These are phyloP conservation scores for Penicillium sp. DNA, from an alignment of 2,329 filamentous ascomycete species.

Conservation along the genomic window DNA sequence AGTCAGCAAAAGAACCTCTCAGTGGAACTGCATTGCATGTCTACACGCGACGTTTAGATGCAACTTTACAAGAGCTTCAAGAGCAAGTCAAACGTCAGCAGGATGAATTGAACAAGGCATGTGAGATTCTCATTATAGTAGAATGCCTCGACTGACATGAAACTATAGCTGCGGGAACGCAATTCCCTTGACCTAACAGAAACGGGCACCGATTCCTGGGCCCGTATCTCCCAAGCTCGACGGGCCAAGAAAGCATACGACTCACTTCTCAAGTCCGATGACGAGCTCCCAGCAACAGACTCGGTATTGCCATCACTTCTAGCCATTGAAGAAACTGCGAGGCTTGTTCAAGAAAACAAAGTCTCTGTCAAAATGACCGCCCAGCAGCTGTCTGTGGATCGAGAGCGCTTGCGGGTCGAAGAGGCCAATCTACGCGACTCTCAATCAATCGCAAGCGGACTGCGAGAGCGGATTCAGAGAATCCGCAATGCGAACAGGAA, in stretches of 20 bases:
- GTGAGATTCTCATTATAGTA: not conserved
- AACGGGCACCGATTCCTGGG: constrained; percentile 27
- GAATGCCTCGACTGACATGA: constrained; percentile 13
- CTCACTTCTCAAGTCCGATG: constrained; percentile 58
- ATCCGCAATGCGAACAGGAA: constrained; percentile 58
- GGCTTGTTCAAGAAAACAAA: constrained; percentile 63
- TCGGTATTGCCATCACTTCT: constrained; percentile 70
- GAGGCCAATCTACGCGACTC: constrained; percentile 49
- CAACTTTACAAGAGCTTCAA: constrained; percentile 66
- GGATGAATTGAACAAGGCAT: constrained; percentile 46
- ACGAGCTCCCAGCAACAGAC: constrained; percentile 63
- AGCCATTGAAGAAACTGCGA: constrained; percentile 65
- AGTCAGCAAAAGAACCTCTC: constrained; percentile 29
- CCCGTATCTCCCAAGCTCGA: constrained; percentile 47
- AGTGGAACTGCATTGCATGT: constrained; percentile 29
- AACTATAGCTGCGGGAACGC: constrained; percentile 32
- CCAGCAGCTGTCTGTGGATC: constrained; percentile 39
- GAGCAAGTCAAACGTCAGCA: constrained; percentile 49
- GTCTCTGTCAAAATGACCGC: constrained; percentile 52
- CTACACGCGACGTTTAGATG: constrained; percentile 52
- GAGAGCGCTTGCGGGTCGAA: constrained; percentile 44
- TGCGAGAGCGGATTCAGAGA: constrained; percentile 57
- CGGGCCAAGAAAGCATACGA: constrained; percentile 64
- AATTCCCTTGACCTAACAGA: constrained; percentile 32
- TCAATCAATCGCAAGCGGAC: constrained; percentile 44